phyloP scores from a whole-genome alignment of 208 protist species.

The Trypanosoma brucei region DNA sequence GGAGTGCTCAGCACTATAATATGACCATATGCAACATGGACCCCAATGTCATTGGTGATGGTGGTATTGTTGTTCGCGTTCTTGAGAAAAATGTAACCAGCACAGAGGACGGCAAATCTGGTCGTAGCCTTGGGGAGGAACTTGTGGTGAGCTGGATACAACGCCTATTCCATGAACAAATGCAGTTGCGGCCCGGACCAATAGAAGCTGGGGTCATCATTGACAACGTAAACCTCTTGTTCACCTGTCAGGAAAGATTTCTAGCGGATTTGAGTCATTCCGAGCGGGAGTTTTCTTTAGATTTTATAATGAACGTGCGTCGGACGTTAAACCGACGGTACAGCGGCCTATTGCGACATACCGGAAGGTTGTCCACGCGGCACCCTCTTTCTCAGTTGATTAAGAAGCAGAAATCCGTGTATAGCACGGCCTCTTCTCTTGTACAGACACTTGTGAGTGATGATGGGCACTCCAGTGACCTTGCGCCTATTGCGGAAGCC shows the following conservation, averaged over 20 bases:
- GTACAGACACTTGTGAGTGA: conserved; percentile 4
- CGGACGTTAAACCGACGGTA: conserved; percentile 49
- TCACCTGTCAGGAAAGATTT: conserved; percentile 24
- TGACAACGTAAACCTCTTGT: conserved; percentile 56
- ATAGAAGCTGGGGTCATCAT: conserved; percentile 49
- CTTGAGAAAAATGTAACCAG: conserved; percentile 28
- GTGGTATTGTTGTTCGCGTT: conserved; percentile 35
- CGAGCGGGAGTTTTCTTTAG: conserved; percentile 36
- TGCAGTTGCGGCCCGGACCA: conserved; percentile 18
- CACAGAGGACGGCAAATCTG: conserved; percentile 8
- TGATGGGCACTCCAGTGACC: conserved; percentile 4
- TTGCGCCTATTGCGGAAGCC: conserved; percentile 14
- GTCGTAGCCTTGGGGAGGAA: conserved; percentile 27
- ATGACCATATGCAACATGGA: conserved; percentile 35
- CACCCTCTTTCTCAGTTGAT: conserved; percentile 22
- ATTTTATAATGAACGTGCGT: conserved; percentile 46
- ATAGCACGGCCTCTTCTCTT: conserved; percentile 18
- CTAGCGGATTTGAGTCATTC: conserved; percentile 13
- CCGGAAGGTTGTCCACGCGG: conserved; percentile 7
- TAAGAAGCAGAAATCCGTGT: conserved; percentile 16
- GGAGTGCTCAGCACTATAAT: conserved; percentile 56
- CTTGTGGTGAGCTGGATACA: conserved; percentile 58
- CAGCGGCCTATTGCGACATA: conserved; percentile 33
- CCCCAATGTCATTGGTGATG: conserved; percentile 25
- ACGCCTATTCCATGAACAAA: conserved; percentile 41